Base-by-base conservation (phyloP, 768 basidiomycete species). In the Collybiopsis confluens region DNA sequence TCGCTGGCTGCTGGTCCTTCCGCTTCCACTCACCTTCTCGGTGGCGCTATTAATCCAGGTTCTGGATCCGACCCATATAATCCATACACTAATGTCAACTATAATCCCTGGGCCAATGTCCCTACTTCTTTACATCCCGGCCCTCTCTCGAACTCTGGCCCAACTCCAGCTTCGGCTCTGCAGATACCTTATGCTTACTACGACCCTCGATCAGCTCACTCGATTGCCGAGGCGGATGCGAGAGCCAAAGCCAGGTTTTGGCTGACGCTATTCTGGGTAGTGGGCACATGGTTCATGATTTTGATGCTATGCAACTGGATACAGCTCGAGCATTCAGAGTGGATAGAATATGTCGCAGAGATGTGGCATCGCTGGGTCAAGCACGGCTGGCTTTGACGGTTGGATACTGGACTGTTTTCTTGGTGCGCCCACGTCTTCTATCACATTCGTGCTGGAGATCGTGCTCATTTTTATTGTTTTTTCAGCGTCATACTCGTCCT, bases 111-210 rank as follows among this genome's bases (percentile, higher is more conserved):
- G 50, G 50, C 50, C 15, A 11, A 35, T 15, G 40, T 52, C 4
- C 50, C 50, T 16, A 52, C 50, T 30, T 13, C 37, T 41, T 23
- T 38, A 28, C 50, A 52, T 33, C 50, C 50, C 38, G 42, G 42
- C 16, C 50, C 50, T 35, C 20, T 21, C 27, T 20, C 28, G 3
- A 43, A 20, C 30, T 27, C 50, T 9, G 50, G 50, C 2, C 50
- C 50, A 20, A 52, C 50, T 11, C 50, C 50, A 52, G 30, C 50
- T 4, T 52, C 50, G 30, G 50, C 50, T 2, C 41, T 52, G 1
- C 56, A 69, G 8, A 60, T 73, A 20, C 71, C 70, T 35, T 70
- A 73, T 48, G 68, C 68, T 21, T 74, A 76, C 61, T 72, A 75
- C 56, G 74, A 70, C 46, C 59, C 67, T 20, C 61, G 59, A 15